A percentile compares a stretch with the other conserved stretches of the same genome.
These are phyloP conservation scores for Coemansia reversa DNA, from an alignment of 192 early-diverging fungal species.

Conservation along the genomic window DNA sequence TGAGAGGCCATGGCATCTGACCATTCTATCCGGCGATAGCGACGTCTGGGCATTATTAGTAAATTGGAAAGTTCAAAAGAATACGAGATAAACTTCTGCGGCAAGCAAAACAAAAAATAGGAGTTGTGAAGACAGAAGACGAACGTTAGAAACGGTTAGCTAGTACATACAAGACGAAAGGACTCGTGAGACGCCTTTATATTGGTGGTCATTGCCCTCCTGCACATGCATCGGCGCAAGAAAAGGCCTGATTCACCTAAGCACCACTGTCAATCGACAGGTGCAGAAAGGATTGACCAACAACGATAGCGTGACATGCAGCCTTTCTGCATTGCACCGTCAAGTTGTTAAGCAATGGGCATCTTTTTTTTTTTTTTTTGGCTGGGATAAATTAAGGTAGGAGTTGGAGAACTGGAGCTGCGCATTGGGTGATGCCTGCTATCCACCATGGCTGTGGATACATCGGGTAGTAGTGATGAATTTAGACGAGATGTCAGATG, in stretches of 20 bases:
- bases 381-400: too few species aligned
- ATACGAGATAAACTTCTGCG: background rate
- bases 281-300: too few species aligned
- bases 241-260: too few species aligned
- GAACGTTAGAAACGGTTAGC: too few species aligned
- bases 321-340: background rate
- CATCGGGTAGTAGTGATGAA: background rate
- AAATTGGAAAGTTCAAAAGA: too few species aligned
- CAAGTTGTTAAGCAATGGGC: background rate
- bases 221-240: too few species aligned
- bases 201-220: too few species aligned
- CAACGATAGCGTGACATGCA: slow-evolving; percentile 5
- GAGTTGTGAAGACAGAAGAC: background rate
- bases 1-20: slow-evolving; percentile 41
- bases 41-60: slow-evolving; percentile 36
- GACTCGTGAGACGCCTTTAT: too few species aligned
- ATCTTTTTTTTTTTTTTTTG: background rate
- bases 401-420: too few species aligned
- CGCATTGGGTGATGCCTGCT: background rate
- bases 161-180: too few species aligned
- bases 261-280: too few species aligned
- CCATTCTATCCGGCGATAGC: slow-evolving; percentile 44
- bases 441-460: background rate
- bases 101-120: background rate
- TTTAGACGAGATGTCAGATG: background rate